Evolutionary conservation across 106 monocot genomes (phyloP), one percentile per base, ranked within the genome.

Genomic region (Chionographis japonica): DNA sequence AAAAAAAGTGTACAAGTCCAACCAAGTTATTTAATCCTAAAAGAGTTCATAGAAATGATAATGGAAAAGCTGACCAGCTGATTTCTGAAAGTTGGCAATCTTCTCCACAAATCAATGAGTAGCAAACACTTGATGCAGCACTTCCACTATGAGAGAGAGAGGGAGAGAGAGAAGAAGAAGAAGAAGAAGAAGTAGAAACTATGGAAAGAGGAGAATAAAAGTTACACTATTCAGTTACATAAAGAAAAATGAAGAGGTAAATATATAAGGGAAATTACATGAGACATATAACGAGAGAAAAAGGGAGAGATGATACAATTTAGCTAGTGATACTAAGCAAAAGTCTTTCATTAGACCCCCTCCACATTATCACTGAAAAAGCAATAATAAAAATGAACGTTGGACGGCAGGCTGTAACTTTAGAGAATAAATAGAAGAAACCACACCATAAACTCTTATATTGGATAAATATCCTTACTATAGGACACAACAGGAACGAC

Each of bases 81-180:
- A 88, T 76, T 94, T 94, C 85, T 94, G 94, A 77, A 94, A 94
- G 38, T 90, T 94, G 80, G 91, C 94, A 40, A 94, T 85, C 83
- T 91, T 94, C 83, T 94, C 90, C 35, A 94, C 90, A 88, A 83
- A 86, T 62, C 94, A 90, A 86, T 88, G 79, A 66, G 94, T 90
- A 83, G 94, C 85, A 83, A 94, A 91, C 15, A 94, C 94, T 94
- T 94, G 94, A 75, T 94, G 94, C 73, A 94, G 94, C 70, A 94
- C 90, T 62, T 94, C 94, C 60, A 91, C 94, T n/a, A n/a, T n/a
- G n/a, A n/a, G n/a, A n/a, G n/a, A n/a, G n/a, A n/a, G n/a, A n/a
- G n/a, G n/a, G n/a, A n/a, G n/a, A n/a, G 62, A 84, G 74, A 79
- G 66, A 81, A 75, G 73, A 91, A 78, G 79, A 75, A 82, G 74